phyloP scores from a whole-genome alignment of 768 basidiomycete species.

The Mycena floridula region DNA sequence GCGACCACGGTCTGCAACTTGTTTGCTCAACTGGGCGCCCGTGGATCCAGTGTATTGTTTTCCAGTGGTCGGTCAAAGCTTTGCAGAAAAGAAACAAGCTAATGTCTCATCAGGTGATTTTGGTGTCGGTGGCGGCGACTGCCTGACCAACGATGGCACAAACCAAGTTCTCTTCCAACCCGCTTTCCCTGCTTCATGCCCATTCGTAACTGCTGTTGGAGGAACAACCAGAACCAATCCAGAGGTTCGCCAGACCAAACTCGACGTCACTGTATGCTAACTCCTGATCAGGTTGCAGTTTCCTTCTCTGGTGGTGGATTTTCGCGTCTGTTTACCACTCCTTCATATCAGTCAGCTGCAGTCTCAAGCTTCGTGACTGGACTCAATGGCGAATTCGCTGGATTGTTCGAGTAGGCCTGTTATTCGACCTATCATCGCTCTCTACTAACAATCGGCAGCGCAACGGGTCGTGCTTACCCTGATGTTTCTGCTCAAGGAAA shows the following conservation, averaged over 20 bases:
- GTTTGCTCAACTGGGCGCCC: conserved; percentile 56
- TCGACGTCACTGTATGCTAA: conserved; percentile 52
- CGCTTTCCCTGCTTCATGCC: conserved; percentile 47
- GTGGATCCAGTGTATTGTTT: conserved; percentile 57
- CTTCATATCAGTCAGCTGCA: conserved; percentile 43
- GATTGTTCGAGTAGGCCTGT: conserved; percentile 48
- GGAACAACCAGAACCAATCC: conserved; percentile 57
- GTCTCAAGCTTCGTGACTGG: conserved; percentile 38
- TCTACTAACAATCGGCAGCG: conserved; percentile 21
- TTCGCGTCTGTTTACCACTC: conserved; percentile 47
- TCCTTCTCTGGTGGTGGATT: too few species aligned
- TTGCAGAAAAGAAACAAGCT: too few species aligned
- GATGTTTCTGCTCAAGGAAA: conserved; percentile 52
- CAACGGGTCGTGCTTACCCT: conserved; percentile 50
- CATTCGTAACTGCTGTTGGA: conserved; percentile 64
- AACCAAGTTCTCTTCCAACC: conserved; percentile 46
- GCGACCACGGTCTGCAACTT: conserved; percentile 52
- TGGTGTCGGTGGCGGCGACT: conserved; percentile 57
- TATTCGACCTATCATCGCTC: not conserved
- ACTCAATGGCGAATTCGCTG: conserved; percentile 40
- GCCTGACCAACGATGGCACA: conserved; percentile 39
- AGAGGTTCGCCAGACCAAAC: too few species aligned
- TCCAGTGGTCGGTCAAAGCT: too few species aligned
- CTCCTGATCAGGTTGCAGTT: conserved; percentile 73
- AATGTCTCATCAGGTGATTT: too few species aligned